These are phyloP conservation scores for Cyberlindnera maclurae DNA, from an alignment of 805 yeast genomes.

Conservation along the genomic window DNA sequence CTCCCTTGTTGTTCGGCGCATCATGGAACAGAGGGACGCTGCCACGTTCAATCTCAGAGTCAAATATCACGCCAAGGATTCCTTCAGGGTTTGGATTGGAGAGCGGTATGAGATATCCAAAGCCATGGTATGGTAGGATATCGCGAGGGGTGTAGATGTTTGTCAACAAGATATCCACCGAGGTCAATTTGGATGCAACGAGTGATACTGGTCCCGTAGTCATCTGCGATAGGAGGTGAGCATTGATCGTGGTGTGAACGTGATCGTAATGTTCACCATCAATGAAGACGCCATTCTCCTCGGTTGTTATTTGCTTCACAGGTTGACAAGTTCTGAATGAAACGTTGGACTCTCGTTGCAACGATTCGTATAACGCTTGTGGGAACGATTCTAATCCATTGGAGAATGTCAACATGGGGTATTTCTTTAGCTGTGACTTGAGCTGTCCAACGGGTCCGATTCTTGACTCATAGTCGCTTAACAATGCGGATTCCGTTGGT, in stretches of 20 bases:
- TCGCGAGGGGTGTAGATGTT: conserved; percentile 54
- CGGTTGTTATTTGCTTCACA: conserved; percentile 8
- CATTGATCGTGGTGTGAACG: conserved; percentile 52
- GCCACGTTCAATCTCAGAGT: conserved; percentile 72
- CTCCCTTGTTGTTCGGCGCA: conserved; percentile 3
- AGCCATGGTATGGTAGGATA: conserved; percentile 51
- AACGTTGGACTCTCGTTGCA: conserved; percentile 36
- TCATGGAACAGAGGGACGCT: conserved; percentile 26
- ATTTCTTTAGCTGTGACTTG: conserved; percentile 33
- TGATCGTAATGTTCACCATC: conserved; percentile 36
- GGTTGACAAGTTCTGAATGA: conserved; percentile 27
- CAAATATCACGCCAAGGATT: conserved; percentile 83
- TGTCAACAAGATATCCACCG: conserved; percentile 49
- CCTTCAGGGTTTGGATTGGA: conserved; percentile 40
- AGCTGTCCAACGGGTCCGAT: conserved; percentile 34
- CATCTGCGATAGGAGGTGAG: conserved; percentile 29
- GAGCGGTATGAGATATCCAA: conserved; percentile 82
- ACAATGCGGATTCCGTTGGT: conserved; percentile 15
- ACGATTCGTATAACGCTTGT: conserved; percentile 29
- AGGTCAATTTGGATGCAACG: conserved; percentile 19
- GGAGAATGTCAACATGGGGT: conserved; percentile 54
- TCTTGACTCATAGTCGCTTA: conserved; percentile 32
- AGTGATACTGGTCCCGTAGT: conserved; percentile 7
- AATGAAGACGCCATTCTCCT: neutral
- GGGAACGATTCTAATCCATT: conserved; percentile 55